Evolutionary conservation across 768 basidiomycete genomes (phyloP).

Genomic region (Trametes villosa): DNA sequence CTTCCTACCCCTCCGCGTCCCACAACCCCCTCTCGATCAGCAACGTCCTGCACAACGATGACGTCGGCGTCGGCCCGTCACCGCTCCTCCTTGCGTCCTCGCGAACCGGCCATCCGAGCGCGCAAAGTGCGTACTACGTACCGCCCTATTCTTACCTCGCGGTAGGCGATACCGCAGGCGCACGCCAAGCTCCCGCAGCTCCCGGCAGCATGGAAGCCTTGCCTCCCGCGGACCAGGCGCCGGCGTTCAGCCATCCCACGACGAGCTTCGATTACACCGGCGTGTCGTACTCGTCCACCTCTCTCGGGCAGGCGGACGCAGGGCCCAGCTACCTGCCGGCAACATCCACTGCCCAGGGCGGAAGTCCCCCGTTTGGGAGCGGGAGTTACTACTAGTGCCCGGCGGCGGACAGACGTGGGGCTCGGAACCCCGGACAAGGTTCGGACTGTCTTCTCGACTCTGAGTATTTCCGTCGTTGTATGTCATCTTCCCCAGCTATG

Average conservation of each 20-base stretch:
- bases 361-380: conserved; percentile 21
- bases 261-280: conserved; percentile 21
- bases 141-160: conserved; percentile 25
- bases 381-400: conserved; percentile 18
- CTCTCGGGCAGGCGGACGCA: conserved; percentile 19
- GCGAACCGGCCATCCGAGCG: conserved; percentile 17
- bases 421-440: conserved; percentile 14
- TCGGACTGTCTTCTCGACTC: conserved; percentile 12
- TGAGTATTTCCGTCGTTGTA: conserved; percentile 19
- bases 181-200: conserved; percentile 19
- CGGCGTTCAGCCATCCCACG: conserved; percentile 25
- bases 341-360: conserved; percentile 15
- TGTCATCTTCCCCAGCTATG: conserved; percentile 18
- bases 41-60: conserved; percentile 19
- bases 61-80: conserved; percentile 15
- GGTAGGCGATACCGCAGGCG: conserved; percentile 19
- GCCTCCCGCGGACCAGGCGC: conserved; percentile 19
- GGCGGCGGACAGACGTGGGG: conserved; percentile 9
- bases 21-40: conserved; percentile 19
- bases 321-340: conserved; percentile 21
- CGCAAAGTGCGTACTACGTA: conserved; percentile 23
- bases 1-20: conserved; percentile 16
- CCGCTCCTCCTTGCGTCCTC: conserved; percentile 18
- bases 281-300: conserved; percentile 23
- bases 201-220: conserved; percentile 20